These are phyloP conservation scores for Candida hungchunana DNA, from an alignment of 805 yeast genomes.

Conservation along the genomic window DNA sequence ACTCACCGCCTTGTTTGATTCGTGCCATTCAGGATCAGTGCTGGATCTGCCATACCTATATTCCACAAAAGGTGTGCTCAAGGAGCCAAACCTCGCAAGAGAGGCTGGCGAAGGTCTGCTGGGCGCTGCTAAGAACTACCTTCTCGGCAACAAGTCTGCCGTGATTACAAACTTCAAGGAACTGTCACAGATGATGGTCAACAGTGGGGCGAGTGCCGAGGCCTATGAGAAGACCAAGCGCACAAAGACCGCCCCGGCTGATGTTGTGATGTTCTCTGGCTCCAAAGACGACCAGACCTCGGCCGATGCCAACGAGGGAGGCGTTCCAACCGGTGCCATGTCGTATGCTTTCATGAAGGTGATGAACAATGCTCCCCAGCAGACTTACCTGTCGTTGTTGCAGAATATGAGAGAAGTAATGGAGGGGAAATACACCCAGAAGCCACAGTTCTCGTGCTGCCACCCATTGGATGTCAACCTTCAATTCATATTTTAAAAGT, in stretches of 20 bases:
- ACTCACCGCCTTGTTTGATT: constrained; percentile 76
- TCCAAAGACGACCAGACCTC: constrained; percentile 82
- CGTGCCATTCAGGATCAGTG: constrained; percentile 84
- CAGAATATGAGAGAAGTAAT: constrained; percentile 66
- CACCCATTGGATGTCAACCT: constrained; percentile 72
- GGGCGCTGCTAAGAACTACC: constrained; percentile 54
- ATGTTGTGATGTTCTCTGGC: constrained; percentile 71
- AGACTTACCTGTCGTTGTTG: constrained; percentile 63
- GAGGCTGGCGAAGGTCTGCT: constrained; percentile 69
- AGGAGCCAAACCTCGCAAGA: constrained; percentile 74
- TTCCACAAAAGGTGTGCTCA: constrained; percentile 77
- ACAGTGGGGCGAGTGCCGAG: constrained; percentile 35
- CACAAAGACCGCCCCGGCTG: constrained; percentile 69
- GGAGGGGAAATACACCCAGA: constrained; percentile 65
- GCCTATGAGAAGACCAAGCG: constrained; percentile 40
- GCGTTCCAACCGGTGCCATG: constrained; percentile 79
- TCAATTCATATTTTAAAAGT: constrained; percentile 37
- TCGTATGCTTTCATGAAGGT: constrained; percentile 73
- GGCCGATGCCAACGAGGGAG: constrained; percentile 75
- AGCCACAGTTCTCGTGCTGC: constrained; percentile 76
- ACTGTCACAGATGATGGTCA: constrained; percentile 36
- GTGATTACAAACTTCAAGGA: constrained; percentile 41
- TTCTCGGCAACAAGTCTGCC: constrained; percentile 47
- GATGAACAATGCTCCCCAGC: constrained; percentile 54
- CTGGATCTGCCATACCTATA: constrained; percentile 76